Evolutionary conservation across 1,284 basidiomycete genomes (phyloP), one percentile per base, ranked within the genome.

Genomic region (Ganoderma boninense): DNA sequence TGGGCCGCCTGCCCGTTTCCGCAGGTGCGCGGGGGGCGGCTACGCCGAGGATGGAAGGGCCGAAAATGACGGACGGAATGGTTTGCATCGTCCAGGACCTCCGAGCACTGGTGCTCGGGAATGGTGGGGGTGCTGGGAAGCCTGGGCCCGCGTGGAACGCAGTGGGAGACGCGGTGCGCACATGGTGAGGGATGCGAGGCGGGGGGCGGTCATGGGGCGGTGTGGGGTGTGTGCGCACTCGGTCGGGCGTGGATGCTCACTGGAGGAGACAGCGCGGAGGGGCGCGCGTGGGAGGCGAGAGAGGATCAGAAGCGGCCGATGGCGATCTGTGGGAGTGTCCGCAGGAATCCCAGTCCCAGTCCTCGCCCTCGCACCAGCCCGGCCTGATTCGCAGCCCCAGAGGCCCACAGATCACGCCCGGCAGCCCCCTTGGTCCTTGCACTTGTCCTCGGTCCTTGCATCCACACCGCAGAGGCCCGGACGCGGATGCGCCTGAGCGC

Each of bases 11-110:
- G 57, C 52, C 44, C 26, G 57, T 23, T 38, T 26, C n/a, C 46
- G 59, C 32, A 62, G 60, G 60, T 14, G n/a, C n/a, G 60, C 29
- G 13, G 40, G 60, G 40, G 60, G 65, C n/a, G 52, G 62, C 60
- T 20, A 23, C 38, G 4, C 38, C 10, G 56, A 57, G 26, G 62
- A 26, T 20, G 35, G 40, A 57, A 40, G 44, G 44, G 32, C 29
- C 44, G 62, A 38, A 42, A 43, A 43, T 62, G 60, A 62, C 57
- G 57, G 54, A 57, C 29, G 29, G 54, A 57, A 57, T 57, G 54
- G 14, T 32, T 57, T 29, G 35, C 40, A 23, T 60, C 40, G 61
- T 23, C 40, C 42, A 40, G 26, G 4, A 38, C 16, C 7, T 5
- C 29, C 29, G 4, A 38, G 38, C 38, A 38, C 38, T 38, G 10